Conservation (phyloP, 1,284 basidiomycete species). For the Ustilago esculenta region DNA sequence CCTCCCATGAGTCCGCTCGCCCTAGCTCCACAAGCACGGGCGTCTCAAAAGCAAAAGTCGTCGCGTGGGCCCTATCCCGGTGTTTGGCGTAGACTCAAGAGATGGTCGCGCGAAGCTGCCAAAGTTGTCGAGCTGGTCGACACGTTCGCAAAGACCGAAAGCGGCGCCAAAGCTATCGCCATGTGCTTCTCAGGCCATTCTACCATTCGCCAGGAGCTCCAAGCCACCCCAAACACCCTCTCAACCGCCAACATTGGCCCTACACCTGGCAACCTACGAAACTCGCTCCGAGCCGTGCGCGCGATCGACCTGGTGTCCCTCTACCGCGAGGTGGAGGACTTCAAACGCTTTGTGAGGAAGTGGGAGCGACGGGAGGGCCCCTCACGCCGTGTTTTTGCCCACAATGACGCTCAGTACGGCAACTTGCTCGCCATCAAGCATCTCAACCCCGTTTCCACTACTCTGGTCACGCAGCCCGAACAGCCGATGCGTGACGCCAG, state of each 20-base stretch:
- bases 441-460: neutral
- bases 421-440: constrained; percentile 61
- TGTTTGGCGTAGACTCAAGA: constrained; percentile 64
- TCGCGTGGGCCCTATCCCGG: constrained; percentile 60
- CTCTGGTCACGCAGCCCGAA: constrained; percentile 9
- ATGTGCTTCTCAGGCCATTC: constrained; percentile 45
- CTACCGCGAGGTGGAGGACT: constrained; percentile 52
- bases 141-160: constrained; percentile 46
- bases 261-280: constrained; percentile 44
- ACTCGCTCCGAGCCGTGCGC: constrained; percentile 48
- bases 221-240: constrained; percentile 17
- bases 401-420: constrained; percentile 65
- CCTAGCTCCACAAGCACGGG: constrained; percentile 24
- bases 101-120: constrained; percentile 63
- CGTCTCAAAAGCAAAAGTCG: constrained; percentile 9
- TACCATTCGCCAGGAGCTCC: constrained; percentile 37
- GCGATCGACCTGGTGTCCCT: constrained; percentile 59
- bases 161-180: constrained; percentile 50
- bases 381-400: constrained; percentile 59
- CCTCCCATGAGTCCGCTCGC: constrained; percentile 48
- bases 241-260: constrained; percentile 33
- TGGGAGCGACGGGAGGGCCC: constrained; percentile 60
- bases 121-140: constrained; percentile 63
- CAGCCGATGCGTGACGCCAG: constrained; percentile 25
- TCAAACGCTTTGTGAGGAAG: constrained; percentile 55